Evolutionary conservation across 129 eudicot genomes (phyloP).

Genomic region (Flaveria bidentis): DNA sequence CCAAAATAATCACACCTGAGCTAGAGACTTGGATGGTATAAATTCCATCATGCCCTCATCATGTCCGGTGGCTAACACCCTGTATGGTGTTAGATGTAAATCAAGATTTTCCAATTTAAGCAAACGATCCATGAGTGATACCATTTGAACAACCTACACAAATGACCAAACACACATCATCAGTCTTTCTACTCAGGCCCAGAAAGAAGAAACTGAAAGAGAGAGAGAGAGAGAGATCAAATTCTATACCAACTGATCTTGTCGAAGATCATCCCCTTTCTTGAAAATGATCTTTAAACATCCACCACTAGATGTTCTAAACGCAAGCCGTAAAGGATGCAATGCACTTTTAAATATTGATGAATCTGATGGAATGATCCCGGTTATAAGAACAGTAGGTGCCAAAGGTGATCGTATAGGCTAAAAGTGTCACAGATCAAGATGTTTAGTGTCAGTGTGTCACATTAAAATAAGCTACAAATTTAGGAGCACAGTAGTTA

Average conservation of each 20-base stretch:
- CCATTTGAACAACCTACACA: slow-evolving; percentile 93
- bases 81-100: slow-evolving; percentile 90
- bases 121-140: slow-evolving; percentile 92
- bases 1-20: slow-evolving; percentile 56
- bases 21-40: slow-evolving; percentile 93
- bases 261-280: slow-evolving; percentile 99
- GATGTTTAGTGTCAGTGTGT: slow-evolving; percentile 19
- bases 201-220: background rate
- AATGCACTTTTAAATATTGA: slow-evolving; percentile 89
- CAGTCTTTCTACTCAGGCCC: background rate
- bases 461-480: slow-evolving; percentile 14
- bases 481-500: background rate
- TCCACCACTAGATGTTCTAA: slow-evolving; percentile 82
- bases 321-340: slow-evolving; percentile 84
- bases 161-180: slow-evolving; percentile 16
- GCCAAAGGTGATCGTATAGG: slow-evolving; percentile 95
- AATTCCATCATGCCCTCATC: slow-evolving; percentile 99
- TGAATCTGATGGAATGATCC: slow-evolving; percentile 95
- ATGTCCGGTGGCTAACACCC: slow-evolving; percentile 98
- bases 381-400: slow-evolving; percentile 85
- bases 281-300: slow-evolving; percentile 88
- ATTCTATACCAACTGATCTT: slow-evolving; percentile 86
- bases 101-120: slow-evolving; percentile 97
- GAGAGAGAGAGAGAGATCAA: background rate
- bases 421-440: slow-evolving; percentile 44